Evolutionary conservation across 257 asterid species (phyloP), one percentile per base, ranked within the genome.

Genomic region (Coffea canephora): DNA sequence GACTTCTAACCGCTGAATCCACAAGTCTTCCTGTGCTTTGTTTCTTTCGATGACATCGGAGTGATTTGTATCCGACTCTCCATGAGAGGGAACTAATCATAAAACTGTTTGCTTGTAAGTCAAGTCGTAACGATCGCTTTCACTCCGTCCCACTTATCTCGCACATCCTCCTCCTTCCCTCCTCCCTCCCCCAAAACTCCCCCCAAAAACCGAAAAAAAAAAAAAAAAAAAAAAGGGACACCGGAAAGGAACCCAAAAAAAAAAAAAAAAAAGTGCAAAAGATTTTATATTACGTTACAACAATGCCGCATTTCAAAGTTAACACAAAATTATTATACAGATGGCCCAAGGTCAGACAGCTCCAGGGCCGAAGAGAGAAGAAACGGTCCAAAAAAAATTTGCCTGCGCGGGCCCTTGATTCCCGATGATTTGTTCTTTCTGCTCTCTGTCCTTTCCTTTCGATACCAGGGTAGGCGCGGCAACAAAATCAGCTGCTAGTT

Each of bases 401-500:
- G 43, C 34, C 34, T 23, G 68, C 68, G 34, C 0, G 0, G 61
- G 3, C 69, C 36, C 4, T 62, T 6, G 36, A 62, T 27, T 27
- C 39, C 39, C 16, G 25, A 5, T 4, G 41, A 18, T 18, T 59
- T 12, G 0, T 59, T 59, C 64, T 55, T 19, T 59, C 16, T 23
- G 34, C 11, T 62, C 0, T 31, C 23, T 59, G 23, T 27, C 31
- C 5, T 34, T n/a, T n/a, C 25, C 5, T 6, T 50, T 4, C 25
- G 7, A 27, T 5, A 41, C 23, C 46, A 14, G 14, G 19, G 25
- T 48, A 19, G 19, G 16, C 31, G 52, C 62, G 52, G 46, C 68
- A 0, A n/a, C 62, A 76, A 41, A 76, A 83, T 88, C 83, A 91
- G 72, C 90, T 92, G 88, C 96, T 93, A 57, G 96, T 95, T 45